A percentile compares a stretch with the other conserved stretches of the same genome.
phyloP scores from a whole-genome alignment of 2,329 filamentous ascomycete species.

The Hawksworthiomyces lignivorus region DNA sequence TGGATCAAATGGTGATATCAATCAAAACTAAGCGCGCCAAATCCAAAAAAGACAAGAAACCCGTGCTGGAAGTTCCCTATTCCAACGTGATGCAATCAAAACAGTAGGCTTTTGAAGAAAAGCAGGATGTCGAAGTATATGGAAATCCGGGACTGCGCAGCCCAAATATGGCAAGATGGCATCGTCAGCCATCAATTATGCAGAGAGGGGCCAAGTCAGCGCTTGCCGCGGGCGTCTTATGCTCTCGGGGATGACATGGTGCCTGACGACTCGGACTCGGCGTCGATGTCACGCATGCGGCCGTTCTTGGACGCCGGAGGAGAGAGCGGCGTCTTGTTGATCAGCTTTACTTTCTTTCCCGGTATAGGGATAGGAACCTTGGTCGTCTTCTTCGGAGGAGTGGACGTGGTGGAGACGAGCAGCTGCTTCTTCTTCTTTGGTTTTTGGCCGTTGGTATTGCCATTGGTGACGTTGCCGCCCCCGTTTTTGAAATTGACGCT shows the following conservation, averaged over 20 bases:
- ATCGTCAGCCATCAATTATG: too few species aligned
- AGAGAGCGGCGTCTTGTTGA: slow-evolving; percentile 34
- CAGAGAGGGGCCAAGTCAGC: too few species aligned
- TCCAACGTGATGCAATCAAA: too few species aligned
- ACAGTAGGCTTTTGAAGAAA: too few species aligned
- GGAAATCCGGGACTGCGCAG: too few species aligned
- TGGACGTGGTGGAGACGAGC: slow-evolving; percentile 26
- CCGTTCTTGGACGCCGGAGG: slow-evolving; percentile 42
- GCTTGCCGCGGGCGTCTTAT: background rate
- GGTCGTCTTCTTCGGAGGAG: slow-evolving; percentile 34
- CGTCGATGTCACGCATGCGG: slow-evolving; percentile 34
- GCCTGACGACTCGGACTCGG: slow-evolving; percentile 49
- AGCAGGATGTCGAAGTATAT: too few species aligned
- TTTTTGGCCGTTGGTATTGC: background rate
- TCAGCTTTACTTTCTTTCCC: slow-evolving; percentile 37
- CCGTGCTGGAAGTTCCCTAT: too few species aligned
- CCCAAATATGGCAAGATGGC: background rate
- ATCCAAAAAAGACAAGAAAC: too few species aligned
- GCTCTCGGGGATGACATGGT: slow-evolving; percentile 47
- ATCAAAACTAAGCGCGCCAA: too few species aligned
- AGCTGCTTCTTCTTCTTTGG: slow-evolving; percentile 15
- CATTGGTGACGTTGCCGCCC: background rate
- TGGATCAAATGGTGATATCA: too few species aligned
- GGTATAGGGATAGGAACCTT: slow-evolving; percentile 35
- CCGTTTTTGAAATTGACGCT: slow-evolving; percentile 10